Evolutionary conservation across 2,329 filamentous ascomycete genomes (phyloP).

Genomic region (Aspergillus hiratsukae): DNA sequence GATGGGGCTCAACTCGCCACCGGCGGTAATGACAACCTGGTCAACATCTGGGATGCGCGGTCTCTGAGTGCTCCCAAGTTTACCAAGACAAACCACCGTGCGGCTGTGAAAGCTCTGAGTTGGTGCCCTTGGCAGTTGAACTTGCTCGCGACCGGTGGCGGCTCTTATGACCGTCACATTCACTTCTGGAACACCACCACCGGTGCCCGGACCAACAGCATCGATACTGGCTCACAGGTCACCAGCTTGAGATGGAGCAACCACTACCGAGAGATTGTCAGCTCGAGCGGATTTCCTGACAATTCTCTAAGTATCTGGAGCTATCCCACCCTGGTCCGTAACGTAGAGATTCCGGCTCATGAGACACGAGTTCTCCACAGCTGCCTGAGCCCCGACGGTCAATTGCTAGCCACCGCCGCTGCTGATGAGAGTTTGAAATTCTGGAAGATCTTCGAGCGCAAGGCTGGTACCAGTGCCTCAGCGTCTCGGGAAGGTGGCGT

Average conservation of each 20-base stretch:
- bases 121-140: constrained; percentile 99
- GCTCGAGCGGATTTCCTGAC: constrained; percentile 96
- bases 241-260: constrained; percentile 95
- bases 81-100: constrained; percentile 99
- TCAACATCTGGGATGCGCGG: constrained; percentile 98
- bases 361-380: constrained; percentile 96
- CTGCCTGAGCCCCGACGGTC: constrained; percentile 92
- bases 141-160: constrained; percentile 91
- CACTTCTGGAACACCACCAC: constrained; percentile 99
- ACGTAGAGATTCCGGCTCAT: constrained; percentile 95
- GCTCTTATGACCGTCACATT: constrained; percentile 94
- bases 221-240: constrained; percentile 96
- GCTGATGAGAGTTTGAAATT: constrained; percentile 98
- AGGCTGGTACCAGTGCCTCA: constrained; percentile 67
- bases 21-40: constrained; percentile 97
- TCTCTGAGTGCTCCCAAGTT: constrained; percentile 93
- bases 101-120: constrained; percentile 93
- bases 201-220: constrained; percentile 96
- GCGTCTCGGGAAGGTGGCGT: constrained; percentile 60
- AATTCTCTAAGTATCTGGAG: constrained; percentile 99
- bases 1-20: constrained; percentile 96
- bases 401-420: constrained; percentile 94
- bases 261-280: constrained; percentile 96
- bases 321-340: constrained; percentile 94
- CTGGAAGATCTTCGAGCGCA: constrained; percentile 99